These are phyloP conservation scores for Gossypium sturtianum DNA, from an alignment of 345 rosid genomes.

Conservation along the genomic window DNA sequence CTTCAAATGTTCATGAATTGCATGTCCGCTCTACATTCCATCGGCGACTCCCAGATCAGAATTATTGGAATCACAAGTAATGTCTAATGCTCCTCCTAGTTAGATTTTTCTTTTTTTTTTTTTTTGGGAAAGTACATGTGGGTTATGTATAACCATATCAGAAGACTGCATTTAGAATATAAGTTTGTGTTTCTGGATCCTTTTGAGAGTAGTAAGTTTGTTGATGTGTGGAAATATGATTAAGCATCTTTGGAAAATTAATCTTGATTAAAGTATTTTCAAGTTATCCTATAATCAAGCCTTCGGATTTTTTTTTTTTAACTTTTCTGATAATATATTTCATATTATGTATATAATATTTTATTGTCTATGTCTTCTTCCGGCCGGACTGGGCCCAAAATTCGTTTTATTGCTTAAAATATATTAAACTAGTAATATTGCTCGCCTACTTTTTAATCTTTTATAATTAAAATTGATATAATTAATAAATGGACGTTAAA, in stretches of 20 bases:
- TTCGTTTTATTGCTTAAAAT: too few species aligned
- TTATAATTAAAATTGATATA: too few species aligned
- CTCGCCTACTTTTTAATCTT: too few species aligned
- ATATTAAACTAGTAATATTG: too few species aligned
- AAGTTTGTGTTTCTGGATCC: neutral
- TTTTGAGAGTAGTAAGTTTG: neutral
- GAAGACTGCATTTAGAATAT: neutral
- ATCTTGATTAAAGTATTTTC: neutral
- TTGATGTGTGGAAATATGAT: slow-evolving; percentile 18
- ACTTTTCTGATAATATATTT: too few species aligned
- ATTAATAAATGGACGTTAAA: too few species aligned
- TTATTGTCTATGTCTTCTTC: too few species aligned
- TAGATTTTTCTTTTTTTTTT: neutral
- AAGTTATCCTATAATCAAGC: neutral
- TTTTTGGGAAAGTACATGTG: neutral
- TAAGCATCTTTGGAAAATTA: neutral
- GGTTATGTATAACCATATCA: neutral
- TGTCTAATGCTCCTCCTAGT: neutral
- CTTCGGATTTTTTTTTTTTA: too few species aligned
- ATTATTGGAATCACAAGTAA: neutral
- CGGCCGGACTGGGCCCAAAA: too few species aligned
- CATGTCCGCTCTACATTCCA: neutral
- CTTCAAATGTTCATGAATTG: slow-evolving; percentile 30
- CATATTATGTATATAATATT: too few species aligned
- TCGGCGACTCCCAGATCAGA: neutral